These are phyloP conservation scores for Anthracocystis panici-leucophaei DNA, from an alignment of 1,284 basidiomycete species.

Conservation along the genomic window DNA sequence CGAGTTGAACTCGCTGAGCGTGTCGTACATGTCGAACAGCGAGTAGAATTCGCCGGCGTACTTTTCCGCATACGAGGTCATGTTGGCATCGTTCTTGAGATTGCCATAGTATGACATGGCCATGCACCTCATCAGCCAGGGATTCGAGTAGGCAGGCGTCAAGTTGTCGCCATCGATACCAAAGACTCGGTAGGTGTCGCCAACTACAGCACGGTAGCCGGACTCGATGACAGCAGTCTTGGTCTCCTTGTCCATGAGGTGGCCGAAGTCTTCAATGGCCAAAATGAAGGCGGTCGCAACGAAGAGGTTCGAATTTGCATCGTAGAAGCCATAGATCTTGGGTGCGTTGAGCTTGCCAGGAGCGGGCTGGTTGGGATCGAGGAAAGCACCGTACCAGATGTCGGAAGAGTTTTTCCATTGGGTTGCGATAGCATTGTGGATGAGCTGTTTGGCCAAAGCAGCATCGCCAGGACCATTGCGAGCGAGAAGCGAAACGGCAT, in stretches of 20 bases:
- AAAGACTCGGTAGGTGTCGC: constrained; percentile 42
- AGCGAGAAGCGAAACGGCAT: constrained; percentile 36
- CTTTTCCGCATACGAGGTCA: constrained; percentile 32
- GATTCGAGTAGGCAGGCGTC: constrained; percentile 39
- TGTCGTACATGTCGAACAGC: constrained; percentile 45
- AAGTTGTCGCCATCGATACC: constrained; percentile 35
- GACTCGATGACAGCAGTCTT: constrained; percentile 31
- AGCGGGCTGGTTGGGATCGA: constrained; percentile 31
- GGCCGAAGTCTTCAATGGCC: constrained; percentile 32
- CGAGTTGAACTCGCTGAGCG: constrained; percentile 40
- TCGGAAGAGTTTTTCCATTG: constrained; percentile 30
- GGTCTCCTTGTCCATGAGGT: constrained; percentile 31
- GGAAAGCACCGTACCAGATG: constrained; percentile 44
- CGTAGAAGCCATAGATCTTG: constrained; percentile 42
- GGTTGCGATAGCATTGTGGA: constrained; percentile 30
- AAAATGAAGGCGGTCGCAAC: constrained; percentile 44
- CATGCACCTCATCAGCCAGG: constrained; percentile 45
- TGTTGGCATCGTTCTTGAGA: constrained; percentile 39
- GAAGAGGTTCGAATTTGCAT: constrained; percentile 44
- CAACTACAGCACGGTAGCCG: constrained; percentile 35
- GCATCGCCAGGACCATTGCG: constrained; percentile 37
- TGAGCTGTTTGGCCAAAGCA: constrained; percentile 27
- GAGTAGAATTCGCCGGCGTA: constrained; percentile 39
- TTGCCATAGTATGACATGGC: constrained; percentile 43
- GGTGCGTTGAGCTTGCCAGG: constrained; percentile 35